Evolutionary conservation across 306 rosid genomes (phyloP).

Genomic region (Sechiopsis laciniata): DNA sequence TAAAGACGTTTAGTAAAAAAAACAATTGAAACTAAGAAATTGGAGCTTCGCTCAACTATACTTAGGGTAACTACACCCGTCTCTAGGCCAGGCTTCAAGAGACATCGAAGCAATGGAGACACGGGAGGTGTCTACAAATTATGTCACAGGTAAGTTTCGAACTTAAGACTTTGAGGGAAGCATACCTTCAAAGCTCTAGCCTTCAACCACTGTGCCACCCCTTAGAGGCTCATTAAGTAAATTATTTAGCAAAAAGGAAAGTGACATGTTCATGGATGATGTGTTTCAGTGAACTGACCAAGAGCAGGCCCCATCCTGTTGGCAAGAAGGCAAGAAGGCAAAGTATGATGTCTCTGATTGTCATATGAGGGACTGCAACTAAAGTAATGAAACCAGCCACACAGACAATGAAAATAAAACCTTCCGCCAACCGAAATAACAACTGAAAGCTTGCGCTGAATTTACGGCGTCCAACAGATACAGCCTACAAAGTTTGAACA

Average conservation of each 20-base stretch:
- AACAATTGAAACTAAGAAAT: too few relatives aligned
- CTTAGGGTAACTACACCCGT: too few relatives aligned
- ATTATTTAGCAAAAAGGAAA: neutral
- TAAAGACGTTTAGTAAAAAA: neutral
- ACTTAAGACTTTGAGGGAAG: too few relatives aligned
- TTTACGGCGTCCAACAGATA: conserved; percentile 69
- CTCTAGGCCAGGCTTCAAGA: too few relatives aligned
- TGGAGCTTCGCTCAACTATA: too few relatives aligned
- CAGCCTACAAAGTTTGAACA: conserved; percentile 43
- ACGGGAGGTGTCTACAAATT: too few relatives aligned
- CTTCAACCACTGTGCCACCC: too few relatives aligned
- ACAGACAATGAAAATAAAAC: conserved; percentile 52
- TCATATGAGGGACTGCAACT: conserved; percentile 55
- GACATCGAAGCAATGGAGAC: too few relatives aligned
- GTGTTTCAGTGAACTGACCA: conserved; percentile 42
- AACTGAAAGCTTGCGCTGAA: conserved; percentile 88
- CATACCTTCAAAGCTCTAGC: too few relatives aligned
- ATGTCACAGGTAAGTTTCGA: too few relatives aligned
- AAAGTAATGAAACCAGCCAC: conserved; percentile 50
- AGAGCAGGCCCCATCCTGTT: conserved; percentile 90
- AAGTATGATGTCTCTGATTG: conserved; percentile 55
- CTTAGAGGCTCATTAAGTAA: too few relatives aligned
- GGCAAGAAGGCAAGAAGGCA: conserved; percentile 88
- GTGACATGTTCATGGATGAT: neutral
- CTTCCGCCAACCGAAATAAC: conserved; percentile 62